Conservation (phyloP, 1,284 basidiomycete genomes). For the Marasmius tenuissimus region DNA sequence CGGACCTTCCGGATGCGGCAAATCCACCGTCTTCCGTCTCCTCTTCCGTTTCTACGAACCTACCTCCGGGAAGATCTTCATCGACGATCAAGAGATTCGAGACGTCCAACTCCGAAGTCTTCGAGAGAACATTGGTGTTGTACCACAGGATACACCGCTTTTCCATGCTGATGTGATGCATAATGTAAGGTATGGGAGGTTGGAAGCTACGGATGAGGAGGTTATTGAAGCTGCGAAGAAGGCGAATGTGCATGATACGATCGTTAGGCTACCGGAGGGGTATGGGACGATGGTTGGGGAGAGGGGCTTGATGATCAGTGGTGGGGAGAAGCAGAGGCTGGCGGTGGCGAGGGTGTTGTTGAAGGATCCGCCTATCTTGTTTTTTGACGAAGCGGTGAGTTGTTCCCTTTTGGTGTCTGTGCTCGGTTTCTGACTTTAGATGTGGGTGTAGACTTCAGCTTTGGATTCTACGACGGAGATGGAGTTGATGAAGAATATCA, state of each 20-base stretch:
- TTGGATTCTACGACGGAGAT: constrained; percentile 93
- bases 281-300: constrained; percentile 95
- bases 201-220: constrained; percentile 87
- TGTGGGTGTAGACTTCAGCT: constrained; percentile 74
- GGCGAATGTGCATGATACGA: constrained; percentile 86
- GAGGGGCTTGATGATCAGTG: constrained; percentile 95
- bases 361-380: constrained; percentile 93
- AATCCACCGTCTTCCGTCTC: constrained; percentile 94
- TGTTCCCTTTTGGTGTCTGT: constrained; percentile 3
- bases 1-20: constrained; percentile 97
- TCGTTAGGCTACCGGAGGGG: constrained; percentile 80
- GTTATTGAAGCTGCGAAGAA: constrained; percentile 81
- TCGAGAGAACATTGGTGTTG: constrained; percentile 83
- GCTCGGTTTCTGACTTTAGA: neutral
- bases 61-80: constrained; percentile 73
- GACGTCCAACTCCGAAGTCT: constrained; percentile 75
- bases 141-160: constrained; percentile 96
- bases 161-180: constrained; percentile 96
- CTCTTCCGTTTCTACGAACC: constrained; percentile 96
- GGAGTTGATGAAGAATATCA: constrained; percentile 95
- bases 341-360: constrained; percentile 92
- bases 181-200: constrained; percentile 92
- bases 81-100: constrained; percentile 87
- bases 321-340: constrained; percentile 95
- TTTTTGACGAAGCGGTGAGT: constrained; percentile 96